Evolutionary conservation across 2,329 filamentous ascomycete species (phyloP), one percentile per base, ranked within the genome.

Genomic region (Trematosphaeria pertusa): DNA sequence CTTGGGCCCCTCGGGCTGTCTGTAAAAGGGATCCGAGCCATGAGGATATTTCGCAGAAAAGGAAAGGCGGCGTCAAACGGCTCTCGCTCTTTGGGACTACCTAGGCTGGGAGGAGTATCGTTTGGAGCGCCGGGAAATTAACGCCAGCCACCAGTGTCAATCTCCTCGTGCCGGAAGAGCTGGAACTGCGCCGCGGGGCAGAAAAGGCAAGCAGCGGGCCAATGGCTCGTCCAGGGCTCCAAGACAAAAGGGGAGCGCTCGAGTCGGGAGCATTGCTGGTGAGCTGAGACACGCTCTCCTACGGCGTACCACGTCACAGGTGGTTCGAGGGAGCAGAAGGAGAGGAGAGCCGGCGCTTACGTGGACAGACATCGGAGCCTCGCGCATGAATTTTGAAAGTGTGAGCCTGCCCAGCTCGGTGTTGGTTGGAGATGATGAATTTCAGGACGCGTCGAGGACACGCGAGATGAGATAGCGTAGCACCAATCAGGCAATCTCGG

Each of bases 11-110:
- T 48, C 19, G 48, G 37, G 52, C 37, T 56, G 46, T 51, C 36
- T n/a, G n/a, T n/a, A n/a, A n/a, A 48, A 46, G 40, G 42, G 50
- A 52, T 48, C 46, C 54, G 48, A 54, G 41, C 46, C 40, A 54
- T 50, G 45, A 45, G 42, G 40, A 44, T 32, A 41, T 54, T 34
- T 45, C 41, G 46, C 35, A 36, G 32, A 35, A 33, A 43, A 49
- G 48, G 46, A 50, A 44, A 56, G 49, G 56, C 52, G 59, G 63
- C 62, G 55, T 62, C 58, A 63, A 61, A 64, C 52, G 50, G 58
- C 46, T 49, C 46, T 36, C 37, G 49, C 52, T 33, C 46, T 53
- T 59, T 53, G 45, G 54, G 52, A 49, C 43, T 33, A 46, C 37
- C 58, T 58, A 56, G 57, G 32, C 59, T 58, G 38, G 37, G 50